Base-by-base conservation (phyloP, 148 eudicot species). In the Rhododendron ovatum region DNA sequence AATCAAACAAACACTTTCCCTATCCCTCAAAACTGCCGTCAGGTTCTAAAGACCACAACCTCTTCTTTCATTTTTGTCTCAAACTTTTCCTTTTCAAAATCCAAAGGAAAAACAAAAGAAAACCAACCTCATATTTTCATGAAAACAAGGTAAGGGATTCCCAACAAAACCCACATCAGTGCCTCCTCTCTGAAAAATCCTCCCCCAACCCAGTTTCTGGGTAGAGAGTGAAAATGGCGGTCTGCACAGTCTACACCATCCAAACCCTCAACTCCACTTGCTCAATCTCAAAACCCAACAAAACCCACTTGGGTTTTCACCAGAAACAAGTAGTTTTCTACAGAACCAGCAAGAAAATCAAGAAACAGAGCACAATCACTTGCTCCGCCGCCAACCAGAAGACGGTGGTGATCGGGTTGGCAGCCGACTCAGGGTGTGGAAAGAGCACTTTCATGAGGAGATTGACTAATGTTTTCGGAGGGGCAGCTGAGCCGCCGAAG, bases 391-490 rank as follows among this genome's bases (percentile, higher is more conserved):
- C 92, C 24, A 91, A 88, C 2, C 85, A 90, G 37, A 89, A 91
- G 77, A 94, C 99, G 12, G 89, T 96, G 26, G 98, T 96, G 81
- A 96, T 96, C 15, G 99, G 99, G 1, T 84, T 96, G 81, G 99
- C 99, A 7, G 99, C 99, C 0, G 99, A 96, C 88, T 96, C 99
- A 3, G 99, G 99, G 9, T 97, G 99, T 77, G 99, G 99, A 3
- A 97, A 97, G 90, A 94, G 98, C 75, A 97, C 99, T 47, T 97
- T 97, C 89, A 97, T 97, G 99, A 92, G 99, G 84, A 88, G 99
- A 85, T 84, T 97, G 30, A 97, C 99, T 0, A 95, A 96, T 83
- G 99, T 97, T 26, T 97, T 97, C 83, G 99, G 99, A 0, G 99
- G 99, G 0, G 99, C 96, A 0, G 99, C 99, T 0, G 96, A 93